Conservation (phyloP, 305 asterid species). For the Fraxinus platypoda region DNA sequence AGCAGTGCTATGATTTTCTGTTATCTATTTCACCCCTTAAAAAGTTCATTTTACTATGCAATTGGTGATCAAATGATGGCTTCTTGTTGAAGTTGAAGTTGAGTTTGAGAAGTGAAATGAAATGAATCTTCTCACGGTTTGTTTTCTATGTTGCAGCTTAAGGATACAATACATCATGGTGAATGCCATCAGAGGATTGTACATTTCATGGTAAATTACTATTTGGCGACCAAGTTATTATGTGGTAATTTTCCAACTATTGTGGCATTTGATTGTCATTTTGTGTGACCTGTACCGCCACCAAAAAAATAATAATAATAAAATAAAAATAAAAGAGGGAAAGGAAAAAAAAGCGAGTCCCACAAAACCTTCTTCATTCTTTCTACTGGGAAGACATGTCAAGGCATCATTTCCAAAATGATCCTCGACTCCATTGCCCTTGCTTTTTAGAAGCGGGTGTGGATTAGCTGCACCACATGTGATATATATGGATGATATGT, state of each 20-base stretch:
- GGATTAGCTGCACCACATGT: too few species aligned
- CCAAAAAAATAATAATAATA: not conserved
- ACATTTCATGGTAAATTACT: slow-evolving; percentile 61
- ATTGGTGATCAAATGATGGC: not conserved
- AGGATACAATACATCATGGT: slow-evolving; percentile 43
- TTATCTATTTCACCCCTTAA: not conserved
- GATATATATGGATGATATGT: too few species aligned
- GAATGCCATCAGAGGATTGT: slow-evolving; percentile 60
- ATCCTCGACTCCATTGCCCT: not conserved
- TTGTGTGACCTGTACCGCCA: not conserved
- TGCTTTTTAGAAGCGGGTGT: too few species aligned
- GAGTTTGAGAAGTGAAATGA: not conserved
- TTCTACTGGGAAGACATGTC: not conserved
- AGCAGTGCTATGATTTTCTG: not conserved
- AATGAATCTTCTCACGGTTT: not conserved
- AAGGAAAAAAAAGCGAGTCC: not conserved
- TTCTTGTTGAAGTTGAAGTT: not conserved
- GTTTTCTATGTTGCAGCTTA: slow-evolving; percentile 29
- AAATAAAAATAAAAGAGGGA: not conserved
- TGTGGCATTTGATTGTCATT: not conserved
- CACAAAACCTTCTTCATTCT: not conserved
- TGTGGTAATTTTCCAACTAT: not conserved
- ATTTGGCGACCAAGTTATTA: not conserved
- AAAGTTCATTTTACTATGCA: not conserved
- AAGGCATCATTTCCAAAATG: not conserved